Evolutionary conservation across 306 rosid genomes (phyloP), one percentile per base, ranked within the genome.

Genomic region (Castanea sativa): DNA sequence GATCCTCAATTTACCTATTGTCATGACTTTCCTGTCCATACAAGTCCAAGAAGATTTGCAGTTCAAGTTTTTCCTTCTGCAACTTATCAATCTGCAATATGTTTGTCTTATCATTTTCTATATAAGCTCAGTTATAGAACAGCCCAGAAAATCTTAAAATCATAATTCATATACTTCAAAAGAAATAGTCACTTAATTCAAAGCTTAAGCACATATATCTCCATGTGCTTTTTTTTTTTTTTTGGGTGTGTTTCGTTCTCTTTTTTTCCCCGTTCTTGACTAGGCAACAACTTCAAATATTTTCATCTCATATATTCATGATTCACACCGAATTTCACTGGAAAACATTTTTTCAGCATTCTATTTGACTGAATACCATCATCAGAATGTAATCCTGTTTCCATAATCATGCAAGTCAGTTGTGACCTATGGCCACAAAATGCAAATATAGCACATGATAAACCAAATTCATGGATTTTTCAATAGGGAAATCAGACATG

Each of bases 41-140:
- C 93, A 93, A 84, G 81, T 93, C 98, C 79, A 89, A 38, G 80
- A 91, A 83, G 65, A 79, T 78, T 86, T 90, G 96, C 73, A 88
- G 79, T 83, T 95, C 93, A 82, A 88, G 84, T 73, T 87, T 90
- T 68, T 84, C 92, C 87, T 84, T 86, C 85, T 85, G 92, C 85
- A 90, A 81, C 91, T 80, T 85, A 73, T 93, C 97, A 87, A 87
- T 85, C 99, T 95, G 92, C 76, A 81, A 75, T 72, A 78, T 53
- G 69, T 55, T 76, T 74, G 84, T 53, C 71, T n/a, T 69, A 65
- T 63, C n/a, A 79, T 79, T 65, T 83, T 35, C 82, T 61, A n/a
- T 74, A 67, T n/a, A 60, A 78, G 76, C 67, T 43, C 78, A 60
- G 74, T 56, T 63, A 38, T 45, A 38, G 69, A 25, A 75, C 51